Conservation (phyloP, 257 asterid genomes). For the Solanum corneliomulleri region DNA sequence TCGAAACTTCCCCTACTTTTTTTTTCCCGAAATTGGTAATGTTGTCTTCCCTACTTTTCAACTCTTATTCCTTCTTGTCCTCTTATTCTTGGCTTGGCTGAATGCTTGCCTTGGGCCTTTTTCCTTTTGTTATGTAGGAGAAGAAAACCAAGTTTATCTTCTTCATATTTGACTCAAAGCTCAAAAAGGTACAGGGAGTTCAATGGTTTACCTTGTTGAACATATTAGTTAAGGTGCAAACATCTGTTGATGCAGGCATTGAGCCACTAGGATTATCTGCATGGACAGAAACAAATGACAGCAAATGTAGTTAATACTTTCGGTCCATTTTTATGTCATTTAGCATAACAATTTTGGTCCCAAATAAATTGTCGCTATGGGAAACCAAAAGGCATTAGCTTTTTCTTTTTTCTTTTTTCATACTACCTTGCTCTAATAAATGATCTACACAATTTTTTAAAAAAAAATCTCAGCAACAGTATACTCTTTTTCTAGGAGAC, state of each 20-base stretch:
- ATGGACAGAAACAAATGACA: slow-evolving; percentile 2
- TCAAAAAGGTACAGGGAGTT: slow-evolving; percentile 2
- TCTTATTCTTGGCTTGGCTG: neutral
- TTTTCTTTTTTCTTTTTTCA: neutral
- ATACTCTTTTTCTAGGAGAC: neutral
- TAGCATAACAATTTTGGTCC: neutral
- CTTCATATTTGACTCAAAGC: neutral
- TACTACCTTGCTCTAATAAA: neutral
- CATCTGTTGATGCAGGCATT: slow-evolving; percentile 15
- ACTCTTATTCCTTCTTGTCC: neutral
- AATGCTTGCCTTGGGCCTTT: neutral
- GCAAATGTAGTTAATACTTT: neutral
- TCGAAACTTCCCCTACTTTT: neutral
- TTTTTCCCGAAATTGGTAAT: neutral
- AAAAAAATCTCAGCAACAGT: neutral
- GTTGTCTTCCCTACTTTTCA: neutral
- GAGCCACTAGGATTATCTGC: slow-evolving; percentile 24
- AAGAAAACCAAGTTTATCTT: neutral
- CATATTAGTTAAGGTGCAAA: slow-evolving; percentile 13
- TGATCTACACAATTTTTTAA: neutral
- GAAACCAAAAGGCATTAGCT: neutral
- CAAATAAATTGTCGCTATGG: neutral
- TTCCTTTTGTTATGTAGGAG: neutral
- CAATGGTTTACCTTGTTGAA: slow-evolving; percentile 20
- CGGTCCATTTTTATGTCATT: neutral